phyloP scores from a whole-genome alignment of 1,284 basidiomycete species.

The Leccinum laetum region DNA sequence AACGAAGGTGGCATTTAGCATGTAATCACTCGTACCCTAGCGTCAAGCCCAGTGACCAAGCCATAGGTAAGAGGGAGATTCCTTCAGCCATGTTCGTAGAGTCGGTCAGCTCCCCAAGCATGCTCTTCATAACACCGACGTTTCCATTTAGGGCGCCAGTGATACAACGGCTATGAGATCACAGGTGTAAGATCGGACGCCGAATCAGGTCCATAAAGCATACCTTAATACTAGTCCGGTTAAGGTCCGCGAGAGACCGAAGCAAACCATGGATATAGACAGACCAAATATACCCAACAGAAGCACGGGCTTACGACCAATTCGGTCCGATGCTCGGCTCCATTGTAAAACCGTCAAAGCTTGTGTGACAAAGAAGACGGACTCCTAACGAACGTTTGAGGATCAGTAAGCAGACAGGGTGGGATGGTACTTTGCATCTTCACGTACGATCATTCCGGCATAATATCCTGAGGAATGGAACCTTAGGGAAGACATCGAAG shows the following conservation, averaged over 20 bases:
- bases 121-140: slow-evolving; percentile 52
- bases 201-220: slow-evolving; percentile 8
- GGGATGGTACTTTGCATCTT: no score
- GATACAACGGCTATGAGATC: slow-evolving; percentile 43
- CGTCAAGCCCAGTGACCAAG: slow-evolving; percentile 47
- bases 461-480: not conserved
- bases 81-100: slow-evolving; percentile 51
- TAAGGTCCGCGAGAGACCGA: slow-evolving; percentile 56
- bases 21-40: slow-evolving; percentile 38
- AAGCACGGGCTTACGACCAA: slow-evolving; percentile 60
- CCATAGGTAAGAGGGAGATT: slow-evolving; percentile 47
- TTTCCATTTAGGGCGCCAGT: slow-evolving; percentile 56
- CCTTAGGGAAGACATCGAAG: not conserved
- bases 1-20: not conserved
- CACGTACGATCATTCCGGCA: no score
- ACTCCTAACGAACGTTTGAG: slow-evolving; percentile 23
- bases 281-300: slow-evolving; percentile 54
- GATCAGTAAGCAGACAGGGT: slow-evolving; percentile 12
- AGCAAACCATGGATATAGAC: slow-evolving; percentile 52
- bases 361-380: slow-evolving; percentile 50
- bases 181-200: slow-evolving; percentile 6
- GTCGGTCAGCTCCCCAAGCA: slow-evolving; percentile 47
- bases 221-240: slow-evolving; percentile 48
- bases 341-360: slow-evolving; percentile 53
- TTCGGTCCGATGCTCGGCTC: slow-evolving; percentile 52